Conservation (phyloP, 192 early-diverging fungal genomes). For the Gryganskiella cystojenkinii region DNA sequence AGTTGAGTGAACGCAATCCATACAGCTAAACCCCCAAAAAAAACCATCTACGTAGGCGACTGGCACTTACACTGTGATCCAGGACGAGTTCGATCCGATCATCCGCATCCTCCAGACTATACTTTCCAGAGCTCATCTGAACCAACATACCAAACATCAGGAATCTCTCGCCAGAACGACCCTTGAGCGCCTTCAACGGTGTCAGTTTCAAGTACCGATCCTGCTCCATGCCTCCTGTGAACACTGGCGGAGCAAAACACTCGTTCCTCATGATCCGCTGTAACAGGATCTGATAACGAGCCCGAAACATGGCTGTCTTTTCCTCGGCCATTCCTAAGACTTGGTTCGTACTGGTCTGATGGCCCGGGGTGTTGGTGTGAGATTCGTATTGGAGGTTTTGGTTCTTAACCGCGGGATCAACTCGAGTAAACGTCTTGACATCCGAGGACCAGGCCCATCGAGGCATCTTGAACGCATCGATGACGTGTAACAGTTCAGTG, state of each 20-base stretch:
- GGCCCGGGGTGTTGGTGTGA: conserved; percentile 9
- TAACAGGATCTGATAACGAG: conserved; percentile 81
- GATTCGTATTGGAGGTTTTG: background rate
- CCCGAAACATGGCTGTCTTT: conserved; percentile 76
- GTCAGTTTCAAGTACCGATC: conserved; percentile 66
- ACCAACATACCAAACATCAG: conserved; percentile 92
- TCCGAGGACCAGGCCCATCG: conserved; percentile 74
- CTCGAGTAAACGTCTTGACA: conserved; percentile 71
- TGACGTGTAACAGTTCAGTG: conserved; percentile 67
- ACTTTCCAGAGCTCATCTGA: conserved; percentile 80
- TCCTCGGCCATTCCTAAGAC: conserved; percentile 71
- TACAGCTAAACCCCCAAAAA: too few species aligned
- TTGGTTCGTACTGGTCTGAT: conserved; percentile 24
- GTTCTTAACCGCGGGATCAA: background rate
- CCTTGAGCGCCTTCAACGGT: conserved; percentile 85
- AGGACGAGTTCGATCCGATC: conserved; percentile 82
- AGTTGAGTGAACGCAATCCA: too few species aligned
- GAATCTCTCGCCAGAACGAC: conserved; percentile 70
- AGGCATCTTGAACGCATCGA: conserved; percentile 82
- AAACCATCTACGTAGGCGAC: too few species aligned
- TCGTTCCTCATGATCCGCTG: conserved; percentile 87
- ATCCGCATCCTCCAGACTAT: conserved; percentile 88
- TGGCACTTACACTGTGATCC: conserved; percentile 58
- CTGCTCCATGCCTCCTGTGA: conserved; percentile 54
- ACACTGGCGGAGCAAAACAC: conserved; percentile 74